Base-by-base conservation (phyloP, 345 rosid species). In the Limnanthes douglasii region DNA sequence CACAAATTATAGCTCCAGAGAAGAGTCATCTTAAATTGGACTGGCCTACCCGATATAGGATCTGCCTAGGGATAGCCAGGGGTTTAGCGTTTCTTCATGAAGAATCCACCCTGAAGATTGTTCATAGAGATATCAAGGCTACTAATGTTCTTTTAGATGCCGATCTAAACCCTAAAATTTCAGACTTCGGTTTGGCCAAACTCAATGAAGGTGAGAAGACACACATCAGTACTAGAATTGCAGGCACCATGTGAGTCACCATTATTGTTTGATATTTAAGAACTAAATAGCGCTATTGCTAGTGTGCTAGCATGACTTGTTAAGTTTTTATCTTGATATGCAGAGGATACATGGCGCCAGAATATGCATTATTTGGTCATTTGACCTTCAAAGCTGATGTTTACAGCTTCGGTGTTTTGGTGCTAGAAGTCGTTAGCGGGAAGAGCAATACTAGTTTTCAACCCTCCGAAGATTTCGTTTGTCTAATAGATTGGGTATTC, bases 301-400 rank as follows among this genome's bases (percentile, higher is more conserved):
- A 34, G 20, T 48, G 34, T 48, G 34, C 16, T 55, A 35, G 48
- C 48, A 8, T 21, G 1, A 26, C 24, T 0, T n/a, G n/a, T n/a
- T n/a, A n/a, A n/a, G n/a, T 14, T 19, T 4, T 16, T 2, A 31
- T 31, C 25, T 25, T 43, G 19, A 23, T 36, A 2, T 49, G 51
- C 58, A 63, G 69, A 37, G 69, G 69, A 44, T 56, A 75, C 31
- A 75, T 75, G 76, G 72, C 85, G 33, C 85, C 79, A 10, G 76
- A 75, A 43, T 75, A 72, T 27, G 85, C 79, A 40, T 24, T 71
- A 9, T 65, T 79, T 79, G 79, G 85, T 41, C 50, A 68, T 43
- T 51, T 75, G 24, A 54, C 59, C 11, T 57, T 62, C 46, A 75
- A 75, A 50, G 79, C 76, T 34, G 79, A 75, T 52, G 76, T 75